Evolutionary conservation across 202 grass and related monocot genomes (phyloP).

Genomic region (Cymbopogon flexuosus): DNA sequence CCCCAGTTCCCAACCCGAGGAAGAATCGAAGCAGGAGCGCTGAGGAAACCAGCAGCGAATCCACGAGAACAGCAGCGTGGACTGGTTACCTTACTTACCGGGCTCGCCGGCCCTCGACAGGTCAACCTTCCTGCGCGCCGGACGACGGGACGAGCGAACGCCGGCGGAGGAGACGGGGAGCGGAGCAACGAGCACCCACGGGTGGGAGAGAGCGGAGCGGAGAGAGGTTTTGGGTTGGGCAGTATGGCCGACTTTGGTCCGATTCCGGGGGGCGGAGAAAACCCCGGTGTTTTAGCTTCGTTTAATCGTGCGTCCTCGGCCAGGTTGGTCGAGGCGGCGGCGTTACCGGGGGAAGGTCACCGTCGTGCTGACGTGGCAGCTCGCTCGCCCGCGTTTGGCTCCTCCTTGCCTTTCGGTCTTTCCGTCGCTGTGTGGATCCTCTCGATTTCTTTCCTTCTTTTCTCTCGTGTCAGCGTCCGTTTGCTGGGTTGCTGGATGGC

Average conservation of each 20-base stretch:
- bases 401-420: neutral
- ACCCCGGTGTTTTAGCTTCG: neutral
- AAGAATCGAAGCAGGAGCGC: neutral
- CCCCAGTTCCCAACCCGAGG: neutral
- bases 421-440: neutral
- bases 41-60: neutral
- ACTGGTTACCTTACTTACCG: neutral
- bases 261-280: neutral
- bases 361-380: constrained; percentile 17
- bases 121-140: constrained; percentile 25
- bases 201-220: neutral
- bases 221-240: constrained; percentile 29
- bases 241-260: neutral
- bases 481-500: neutral
- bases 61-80: neutral
- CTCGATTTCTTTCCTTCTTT: no score
- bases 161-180: neutral
- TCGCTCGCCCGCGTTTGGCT: neutral
- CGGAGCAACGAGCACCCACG: neutral
- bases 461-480: neutral
- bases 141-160: neutral
- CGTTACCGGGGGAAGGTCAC: neutral
- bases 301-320: neutral
- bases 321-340: neutral
- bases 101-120: neutral